Evolutionary conservation across 768 basidiomycete species (phyloP), one percentile per base, ranked within the genome.

Genomic region (Suillus ampliporus): DNA sequence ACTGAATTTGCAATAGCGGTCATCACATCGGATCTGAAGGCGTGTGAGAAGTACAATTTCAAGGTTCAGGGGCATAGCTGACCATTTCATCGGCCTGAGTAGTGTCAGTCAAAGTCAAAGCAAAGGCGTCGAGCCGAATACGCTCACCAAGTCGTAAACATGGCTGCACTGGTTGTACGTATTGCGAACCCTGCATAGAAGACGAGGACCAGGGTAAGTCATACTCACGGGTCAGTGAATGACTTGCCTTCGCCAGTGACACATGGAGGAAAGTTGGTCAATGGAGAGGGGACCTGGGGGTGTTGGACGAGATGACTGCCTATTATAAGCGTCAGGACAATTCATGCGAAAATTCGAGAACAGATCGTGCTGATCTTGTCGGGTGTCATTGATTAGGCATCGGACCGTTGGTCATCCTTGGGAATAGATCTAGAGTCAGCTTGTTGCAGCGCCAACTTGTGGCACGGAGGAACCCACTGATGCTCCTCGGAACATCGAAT

Each of bases 1-100:
- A 67, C 90, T 91, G 79, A 92, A 92, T 73, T 83, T 90, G 84
- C 90, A 92, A 70, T 73, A 79, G 38, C 78, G 79, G 71, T 88
- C 80, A 57, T 84, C 86, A 75, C 90, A 92, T 66, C 83, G 81
- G 58, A 90, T 83, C 90, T 91, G 71, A 61, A 57, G 56, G 57
- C 63, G 52, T 62, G 65, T 68, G 64, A 70, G 70, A 37, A 61
- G 58, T 40, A 26, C 56, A 47, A 52, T 57, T 64, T 51, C 60
- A 61, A 58, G 54, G 41, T 54, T 57, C 61, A 60, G 58, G 58
- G 60, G 63, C 63, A 53, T 43, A 48, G 64, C 78, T 63, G 64
- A 89, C 89, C 82, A 86, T 76, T 71, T 86, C 78, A 69, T 90
- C 86, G 57, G 85, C 84, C 89, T 90, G 69, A 47, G 58, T 56